Conservation (phyloP, 225 moss, liverwort and hornwort genomes). For the Polytrichum formosum region DNA sequence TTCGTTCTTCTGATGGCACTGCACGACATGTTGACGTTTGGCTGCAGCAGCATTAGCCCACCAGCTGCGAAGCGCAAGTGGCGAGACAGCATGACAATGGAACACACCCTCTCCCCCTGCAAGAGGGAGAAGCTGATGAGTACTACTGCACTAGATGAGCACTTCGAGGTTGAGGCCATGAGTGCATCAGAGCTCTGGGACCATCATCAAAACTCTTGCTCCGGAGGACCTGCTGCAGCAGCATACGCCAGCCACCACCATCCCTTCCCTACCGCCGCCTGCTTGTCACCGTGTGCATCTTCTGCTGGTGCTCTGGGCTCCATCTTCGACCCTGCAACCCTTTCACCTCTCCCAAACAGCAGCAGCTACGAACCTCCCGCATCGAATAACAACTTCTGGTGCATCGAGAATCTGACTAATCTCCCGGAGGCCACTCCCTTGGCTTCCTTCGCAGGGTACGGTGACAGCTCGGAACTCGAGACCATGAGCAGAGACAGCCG, state of each 20-base stretch:
- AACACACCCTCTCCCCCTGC: neutral
- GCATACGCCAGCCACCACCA: no score
- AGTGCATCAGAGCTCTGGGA: no score
- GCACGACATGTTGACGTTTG: slow-evolving; percentile 28
- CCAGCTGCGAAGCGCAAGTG: slow-evolving; percentile 30
- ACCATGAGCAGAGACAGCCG: neutral
- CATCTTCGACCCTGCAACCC: slow-evolving; percentile 13
- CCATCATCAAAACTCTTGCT: slow-evolving; percentile 13
- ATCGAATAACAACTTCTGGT: slow-evolving; percentile 22
- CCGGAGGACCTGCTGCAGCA: slow-evolving; percentile 19
- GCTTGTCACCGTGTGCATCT: slow-evolving; percentile 9
- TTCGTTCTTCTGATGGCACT: slow-evolving; percentile 27
- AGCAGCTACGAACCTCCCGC: neutral
- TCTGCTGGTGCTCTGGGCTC: slow-evolving; percentile 27
- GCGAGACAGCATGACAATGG: slow-evolving; percentile 30
- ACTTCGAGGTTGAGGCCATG: no score
- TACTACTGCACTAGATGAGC: slow-evolving; percentile 3
- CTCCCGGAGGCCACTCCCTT: slow-evolving; percentile 22
- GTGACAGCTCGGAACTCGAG: slow-evolving; percentile 20
- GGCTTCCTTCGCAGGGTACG: slow-evolving; percentile 32
- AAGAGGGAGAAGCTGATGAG: slow-evolving; percentile 19
- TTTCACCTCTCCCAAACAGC: slow-evolving; percentile 1
- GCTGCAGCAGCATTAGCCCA: neutral
- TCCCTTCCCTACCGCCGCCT: slow-evolving; percentile 21
- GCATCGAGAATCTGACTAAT: slow-evolving; percentile 12